Conservation (phyloP, 441 rosid genomes). For the Adansonia rubrostipa region DNA sequence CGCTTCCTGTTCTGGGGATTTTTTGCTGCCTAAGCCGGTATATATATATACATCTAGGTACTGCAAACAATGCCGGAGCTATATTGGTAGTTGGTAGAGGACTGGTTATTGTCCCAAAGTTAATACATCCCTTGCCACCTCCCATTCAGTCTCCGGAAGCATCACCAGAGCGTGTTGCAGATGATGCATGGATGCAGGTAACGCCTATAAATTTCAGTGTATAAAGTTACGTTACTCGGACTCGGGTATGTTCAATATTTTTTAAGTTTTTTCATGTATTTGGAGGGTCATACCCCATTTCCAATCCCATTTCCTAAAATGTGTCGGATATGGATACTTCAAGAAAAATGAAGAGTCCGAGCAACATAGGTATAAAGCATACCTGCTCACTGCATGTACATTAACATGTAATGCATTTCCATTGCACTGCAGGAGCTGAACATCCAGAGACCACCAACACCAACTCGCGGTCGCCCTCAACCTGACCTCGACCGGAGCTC, state of each 20-base stretch:
- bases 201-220: neutral
- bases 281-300: too few relatives aligned
- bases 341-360: too few relatives aligned
- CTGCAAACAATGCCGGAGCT: conserved; percentile 99
- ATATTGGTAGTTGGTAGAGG: conserved; percentile 96
- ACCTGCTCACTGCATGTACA: neutral
- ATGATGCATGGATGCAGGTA: conserved; percentile 98
- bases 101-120: conserved; percentile 90
- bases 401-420: neutral
- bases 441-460: conserved; percentile 97
- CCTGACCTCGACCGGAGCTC: conserved; percentile 91
- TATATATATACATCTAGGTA: conserved; percentile 55
- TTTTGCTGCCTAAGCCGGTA: conserved; percentile 30
- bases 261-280: too few relatives aligned
- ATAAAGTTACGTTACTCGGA: neutral
- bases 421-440: conserved; percentile 73
- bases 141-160: conserved; percentile 92
- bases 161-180: conserved; percentile 82
- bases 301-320: too few relatives aligned
- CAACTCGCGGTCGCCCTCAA: conserved; percentile 95
- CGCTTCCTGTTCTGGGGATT: neutral
- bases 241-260: too few relatives aligned
- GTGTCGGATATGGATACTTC: too few relatives aligned
- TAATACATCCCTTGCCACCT: conserved; percentile 98
- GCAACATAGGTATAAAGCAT: neutral